Percentiles rank a stretch among this genome's conserved stretches.
phyloP scores from a whole-genome alignment of 1,139 yeast species.

The Suhomyces kunorum region DNA sequence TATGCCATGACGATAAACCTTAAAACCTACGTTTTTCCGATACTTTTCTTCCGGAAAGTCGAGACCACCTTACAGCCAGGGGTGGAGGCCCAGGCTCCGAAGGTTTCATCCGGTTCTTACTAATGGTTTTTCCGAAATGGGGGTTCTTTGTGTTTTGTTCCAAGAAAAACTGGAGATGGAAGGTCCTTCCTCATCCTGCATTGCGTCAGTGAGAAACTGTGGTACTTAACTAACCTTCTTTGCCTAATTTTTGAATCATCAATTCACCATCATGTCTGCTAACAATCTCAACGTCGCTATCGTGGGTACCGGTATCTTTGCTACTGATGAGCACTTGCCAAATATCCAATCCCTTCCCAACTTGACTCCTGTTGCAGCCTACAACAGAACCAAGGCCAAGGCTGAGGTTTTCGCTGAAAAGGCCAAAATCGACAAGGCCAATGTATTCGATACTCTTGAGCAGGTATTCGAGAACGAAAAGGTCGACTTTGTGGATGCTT shows the following conservation, averaged over 20 bases:
- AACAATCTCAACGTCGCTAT: slow-evolving; percentile 60
- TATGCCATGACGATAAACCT: slow-evolving; percentile 1
- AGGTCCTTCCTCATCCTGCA: slow-evolving; percentile 3
- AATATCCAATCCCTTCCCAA: slow-evolving; percentile 49
- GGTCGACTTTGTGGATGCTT: slow-evolving; percentile 77
- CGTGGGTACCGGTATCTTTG: slow-evolving; percentile 92
- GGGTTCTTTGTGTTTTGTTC: too few relatives aligned
- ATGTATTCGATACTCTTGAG: slow-evolving; percentile 67
- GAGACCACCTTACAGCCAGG: slow-evolving; percentile 1
- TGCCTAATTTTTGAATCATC: background rate
- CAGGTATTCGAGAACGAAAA: slow-evolving; percentile 60
- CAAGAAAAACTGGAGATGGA: slow-evolving; percentile 5
- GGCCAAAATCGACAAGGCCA: slow-evolving; percentile 51
- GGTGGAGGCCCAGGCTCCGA: background rate
- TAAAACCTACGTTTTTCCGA: slow-evolving; percentile 6
- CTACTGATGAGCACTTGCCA: slow-evolving; percentile 80
- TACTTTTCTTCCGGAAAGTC: slow-evolving; percentile 6
- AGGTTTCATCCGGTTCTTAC: too few relatives aligned
- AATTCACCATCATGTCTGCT: slow-evolving; percentile 12
- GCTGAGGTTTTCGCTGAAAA: slow-evolving; percentile 76
- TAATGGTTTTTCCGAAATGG: too few relatives aligned
- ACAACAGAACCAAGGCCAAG: slow-evolving; percentile 78
- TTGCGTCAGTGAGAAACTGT: too few relatives aligned
- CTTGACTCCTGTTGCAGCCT: slow-evolving; percentile 55
- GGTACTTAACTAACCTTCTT: too few relatives aligned